Percentiles rank a stretch among this genome's conserved stretches.
Evolutionary conservation across 192 early-diverging fungal species (phyloP).

Genomic region (Cetraspora pellucida): DNA sequence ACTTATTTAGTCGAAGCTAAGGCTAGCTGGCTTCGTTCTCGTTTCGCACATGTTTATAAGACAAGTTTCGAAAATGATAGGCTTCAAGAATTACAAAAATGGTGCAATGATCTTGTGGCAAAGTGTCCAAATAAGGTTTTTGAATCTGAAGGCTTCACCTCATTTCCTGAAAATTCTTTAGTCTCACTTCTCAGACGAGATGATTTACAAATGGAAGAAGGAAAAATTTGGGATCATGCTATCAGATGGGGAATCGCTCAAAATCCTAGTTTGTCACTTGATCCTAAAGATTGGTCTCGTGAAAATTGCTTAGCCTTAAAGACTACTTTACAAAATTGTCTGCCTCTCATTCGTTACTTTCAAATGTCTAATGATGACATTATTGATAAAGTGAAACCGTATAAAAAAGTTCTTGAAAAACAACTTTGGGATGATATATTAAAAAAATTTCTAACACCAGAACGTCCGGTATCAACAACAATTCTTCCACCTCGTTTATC

Average conservation of each 20-base stretch:
- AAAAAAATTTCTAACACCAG: not conserved
- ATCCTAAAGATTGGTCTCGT: not conserved
- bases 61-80: not conserved
- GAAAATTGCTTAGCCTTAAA: not conserved
- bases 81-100: not conserved
- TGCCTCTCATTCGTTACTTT: not conserved
- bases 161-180: not conserved
- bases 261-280: not conserved
- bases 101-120: not conserved
- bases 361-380: not conserved
- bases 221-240: not conserved
- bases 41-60: not conserved
- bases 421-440: not conserved
- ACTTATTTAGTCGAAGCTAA: not conserved
- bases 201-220: slow-evolving; percentile 7
- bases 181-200: not conserved
- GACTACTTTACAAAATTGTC: not conserved
- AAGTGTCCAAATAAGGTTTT: not conserved
- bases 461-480: not conserved
- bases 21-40: not conserved
- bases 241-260: slow-evolving; percentile 15
- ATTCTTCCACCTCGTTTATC: too few species aligned
- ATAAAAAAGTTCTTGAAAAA: not conserved
- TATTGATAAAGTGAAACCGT: not conserved
- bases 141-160: not conserved